Evolutionary conservation across 192 early-diverging fungal species (phyloP).

Genomic region (Chytriomyces hyalinus): DNA sequence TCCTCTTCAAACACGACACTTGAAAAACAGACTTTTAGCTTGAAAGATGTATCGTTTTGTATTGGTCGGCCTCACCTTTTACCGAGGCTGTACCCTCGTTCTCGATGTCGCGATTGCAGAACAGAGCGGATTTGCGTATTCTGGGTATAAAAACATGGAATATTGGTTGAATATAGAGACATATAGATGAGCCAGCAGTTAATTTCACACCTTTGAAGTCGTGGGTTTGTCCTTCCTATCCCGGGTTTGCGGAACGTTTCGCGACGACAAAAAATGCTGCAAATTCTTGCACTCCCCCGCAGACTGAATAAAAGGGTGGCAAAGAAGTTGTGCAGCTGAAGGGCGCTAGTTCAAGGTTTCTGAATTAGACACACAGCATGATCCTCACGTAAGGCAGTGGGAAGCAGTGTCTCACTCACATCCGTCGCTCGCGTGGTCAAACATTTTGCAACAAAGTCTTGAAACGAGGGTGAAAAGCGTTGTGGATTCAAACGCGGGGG

Average conservation of each 20-base stretch:
- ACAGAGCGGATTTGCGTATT: background rate
- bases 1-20: constrained; percentile 2
- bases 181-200: background rate
- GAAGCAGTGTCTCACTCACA: background rate
- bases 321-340: constrained; percentile 83
- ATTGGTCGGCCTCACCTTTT: background rate
- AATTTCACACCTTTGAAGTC: background rate
- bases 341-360: constrained; percentile 64
- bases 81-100: background rate
- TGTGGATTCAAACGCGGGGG: constrained; percentile 79
- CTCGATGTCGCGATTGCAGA: background rate
- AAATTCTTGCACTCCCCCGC: constrained; percentile 69
- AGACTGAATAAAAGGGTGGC: constrained; percentile 82
- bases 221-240: background rate
- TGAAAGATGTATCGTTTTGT: background rate
- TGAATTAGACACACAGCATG: constrained; percentile 14
- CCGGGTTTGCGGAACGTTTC: background rate
- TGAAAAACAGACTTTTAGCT: background rate
- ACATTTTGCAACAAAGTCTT: constrained; percentile 87
- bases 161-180: background rate
- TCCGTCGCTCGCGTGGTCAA: constrained; percentile 59
- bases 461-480: constrained; percentile 77
- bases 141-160: background rate
- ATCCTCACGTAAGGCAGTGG: no score
- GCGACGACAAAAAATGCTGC: background rate